Evolutionary conservation across 2,329 filamentous ascomycete species (phyloP).

Genomic region (Microsporum audouinii): DNA sequence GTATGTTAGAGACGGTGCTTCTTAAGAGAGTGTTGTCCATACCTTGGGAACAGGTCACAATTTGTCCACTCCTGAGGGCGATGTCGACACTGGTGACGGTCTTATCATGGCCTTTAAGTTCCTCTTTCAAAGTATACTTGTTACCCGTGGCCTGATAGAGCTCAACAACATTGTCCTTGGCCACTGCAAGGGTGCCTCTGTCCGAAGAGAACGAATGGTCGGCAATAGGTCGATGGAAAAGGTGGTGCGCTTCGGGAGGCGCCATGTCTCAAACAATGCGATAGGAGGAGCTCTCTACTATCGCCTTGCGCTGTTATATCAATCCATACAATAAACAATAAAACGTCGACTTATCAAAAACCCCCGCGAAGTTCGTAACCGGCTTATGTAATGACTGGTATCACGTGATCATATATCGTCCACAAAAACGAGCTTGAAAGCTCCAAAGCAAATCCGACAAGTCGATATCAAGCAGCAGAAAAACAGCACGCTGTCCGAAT

Average conservation of each 20-base stretch:
- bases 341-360: not conserved
- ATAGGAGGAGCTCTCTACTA: conserved; percentile 99
- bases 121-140: conserved; percentile 74
- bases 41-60: conserved; percentile 97
- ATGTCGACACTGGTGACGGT: conserved; percentile 94
- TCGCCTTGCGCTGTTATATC: conserved; percentile 34
- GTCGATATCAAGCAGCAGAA: not conserved
- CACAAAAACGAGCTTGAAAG: not conserved
- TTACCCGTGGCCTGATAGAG: conserved; percentile 65
- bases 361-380: not conserved
- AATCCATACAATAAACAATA: not conserved
- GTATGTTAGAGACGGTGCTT: conserved; percentile 2
- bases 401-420: not conserved
- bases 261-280: conserved; percentile 54
- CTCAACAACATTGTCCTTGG: conserved; percentile 80
- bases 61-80: conserved; percentile 77
- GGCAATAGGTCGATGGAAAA: conserved; percentile 91
- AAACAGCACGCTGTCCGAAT: not conserved
- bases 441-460: not conserved
- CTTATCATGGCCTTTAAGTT: conserved; percentile 94
- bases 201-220: conserved; percentile 98
- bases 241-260: conserved; percentile 80
- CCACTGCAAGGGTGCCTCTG: conserved; percentile 75
- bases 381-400: not conserved
- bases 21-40: conserved; percentile 14